These are phyloP conservation scores for Croton setiger DNA, from an alignment of 441 rosid genomes.

Conservation along the genomic window DNA sequence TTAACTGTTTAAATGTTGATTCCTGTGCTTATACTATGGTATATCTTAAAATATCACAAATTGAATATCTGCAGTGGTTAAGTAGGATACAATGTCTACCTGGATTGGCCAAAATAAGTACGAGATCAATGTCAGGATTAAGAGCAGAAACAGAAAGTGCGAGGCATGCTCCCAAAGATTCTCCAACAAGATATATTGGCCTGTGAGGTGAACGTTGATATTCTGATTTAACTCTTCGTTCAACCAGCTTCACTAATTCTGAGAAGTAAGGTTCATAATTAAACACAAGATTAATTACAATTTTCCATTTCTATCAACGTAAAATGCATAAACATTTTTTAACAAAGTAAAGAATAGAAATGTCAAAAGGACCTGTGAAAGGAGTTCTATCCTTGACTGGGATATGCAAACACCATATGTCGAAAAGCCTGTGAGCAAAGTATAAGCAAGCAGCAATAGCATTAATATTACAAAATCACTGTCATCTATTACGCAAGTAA, in stretches of 20 bases:
- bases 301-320: constrained; percentile 2
- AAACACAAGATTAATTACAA: background rate
- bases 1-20: background rate
- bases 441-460: constrained; percentile 1
- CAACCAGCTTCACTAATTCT: constrained; percentile 69
- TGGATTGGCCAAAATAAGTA: constrained; percentile 74
- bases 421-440: constrained; percentile 55
- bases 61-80: background rate
- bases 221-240: constrained; percentile 57
- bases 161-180: constrained; percentile 86
- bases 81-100: constrained; percentile 34
- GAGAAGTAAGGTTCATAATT: constrained; percentile 10
- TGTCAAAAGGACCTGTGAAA: constrained; percentile 44
- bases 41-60: background rate
- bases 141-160: constrained; percentile 77
- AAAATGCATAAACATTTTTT: background rate
- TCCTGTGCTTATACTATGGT: background rate
- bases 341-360: background rate
- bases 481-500: background rate
- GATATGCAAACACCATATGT: constrained; percentile 87
- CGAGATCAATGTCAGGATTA: constrained; percentile 62
- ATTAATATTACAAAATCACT: background rate
- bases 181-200: constrained; percentile 91
- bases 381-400: constrained; percentile 79
- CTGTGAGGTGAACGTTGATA: constrained; percentile 38